phyloP scores from a whole-genome alignment of 2,329 filamentous ascomycete species.

The Pyrenochaeta sp. region DNA sequence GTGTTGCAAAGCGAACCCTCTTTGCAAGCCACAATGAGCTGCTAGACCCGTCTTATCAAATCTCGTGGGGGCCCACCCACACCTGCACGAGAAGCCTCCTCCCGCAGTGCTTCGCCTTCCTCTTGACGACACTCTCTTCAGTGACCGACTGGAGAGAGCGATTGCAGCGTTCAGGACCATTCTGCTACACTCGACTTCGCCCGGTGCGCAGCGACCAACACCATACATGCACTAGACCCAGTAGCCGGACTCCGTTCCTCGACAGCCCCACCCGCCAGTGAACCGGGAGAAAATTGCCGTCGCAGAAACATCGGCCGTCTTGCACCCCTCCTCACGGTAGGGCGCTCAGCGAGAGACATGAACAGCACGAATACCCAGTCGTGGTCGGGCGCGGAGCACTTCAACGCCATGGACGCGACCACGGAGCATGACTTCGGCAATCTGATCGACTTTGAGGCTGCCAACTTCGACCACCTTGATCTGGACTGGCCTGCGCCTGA shows the following conservation, averaged over 20 bases:
- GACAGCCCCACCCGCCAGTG: constrained; percentile 20
- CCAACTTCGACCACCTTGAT: constrained; percentile 37
- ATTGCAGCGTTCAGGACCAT: neutral
- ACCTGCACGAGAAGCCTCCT: constrained; percentile 7
- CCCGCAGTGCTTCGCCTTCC: constrained; percentile 13
- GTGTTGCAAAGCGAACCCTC: constrained; percentile 4
- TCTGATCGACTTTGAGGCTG: constrained; percentile 51
- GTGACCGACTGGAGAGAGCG: constrained; percentile 9
- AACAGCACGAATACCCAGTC: constrained; percentile 41
- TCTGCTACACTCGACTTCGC: neutral
- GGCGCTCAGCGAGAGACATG: constrained; percentile 35
- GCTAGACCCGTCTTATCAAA: constrained; percentile 23
- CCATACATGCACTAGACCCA: neutral
- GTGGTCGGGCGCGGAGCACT: constrained; percentile 53
- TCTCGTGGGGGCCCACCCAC: constrained; percentile 24
- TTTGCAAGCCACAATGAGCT: constrained; percentile 5
- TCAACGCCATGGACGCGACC: constrained; percentile 53
- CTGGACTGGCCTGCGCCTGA: constrained; percentile 26
- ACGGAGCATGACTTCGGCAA: constrained; percentile 53
- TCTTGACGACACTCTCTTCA: constrained; percentile 15
- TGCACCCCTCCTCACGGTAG: neutral
- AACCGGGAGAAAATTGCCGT: constrained; percentile 10
- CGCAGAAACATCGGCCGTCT: constrained; percentile 5
- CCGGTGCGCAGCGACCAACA: constrained; percentile 4
- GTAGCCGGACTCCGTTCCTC: neutral